phyloP scores from a whole-genome alignment of 305 asterid species.

The Fraxinus nigra region DNA sequence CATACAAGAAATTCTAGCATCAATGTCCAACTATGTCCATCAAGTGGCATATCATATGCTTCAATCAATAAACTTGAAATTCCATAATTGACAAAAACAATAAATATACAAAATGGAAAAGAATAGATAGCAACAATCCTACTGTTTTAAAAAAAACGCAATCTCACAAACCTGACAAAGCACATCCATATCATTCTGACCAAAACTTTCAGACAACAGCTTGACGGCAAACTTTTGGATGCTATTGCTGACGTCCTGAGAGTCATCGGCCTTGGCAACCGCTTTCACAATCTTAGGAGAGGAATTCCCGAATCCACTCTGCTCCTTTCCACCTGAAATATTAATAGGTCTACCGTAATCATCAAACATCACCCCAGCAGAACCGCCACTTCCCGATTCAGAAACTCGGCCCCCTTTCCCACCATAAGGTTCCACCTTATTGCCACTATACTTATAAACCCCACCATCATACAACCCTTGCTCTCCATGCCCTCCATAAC shows the following conservation, averaged over 20 bases:
- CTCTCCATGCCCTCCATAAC: conserved; percentile 42
- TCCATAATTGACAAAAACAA: conserved; percentile 1
- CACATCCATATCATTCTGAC: conserved; percentile 76
- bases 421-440: conserved; percentile 36
- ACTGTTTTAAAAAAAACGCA: neutral
- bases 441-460: conserved; percentile 62
- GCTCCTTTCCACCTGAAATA: conserved; percentile 43
- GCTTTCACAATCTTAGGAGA: conserved; percentile 62
- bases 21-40: neutral
- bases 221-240: conserved; percentile 74
- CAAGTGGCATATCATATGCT: neutral
- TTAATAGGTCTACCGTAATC: conserved; percentile 86
- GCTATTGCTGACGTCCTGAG: conserved; percentile 51
- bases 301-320: conserved; percentile 32
- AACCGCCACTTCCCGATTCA: conserved; percentile 28
- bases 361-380: conserved; percentile 62
- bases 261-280: conserved; percentile 62
- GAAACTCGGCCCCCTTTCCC: conserved; percentile 43
- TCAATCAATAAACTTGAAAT: neutral
- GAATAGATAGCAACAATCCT: neutral
- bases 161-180: conserved; percentile 69
- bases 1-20: conserved; percentile 1
- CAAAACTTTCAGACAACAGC: conserved; percentile 71
- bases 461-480: conserved; percentile 50
- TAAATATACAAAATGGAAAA: conserved; percentile 3